Conservation (phyloP, 805 yeast genomes). For the Pichia cabralensis region DNA sequence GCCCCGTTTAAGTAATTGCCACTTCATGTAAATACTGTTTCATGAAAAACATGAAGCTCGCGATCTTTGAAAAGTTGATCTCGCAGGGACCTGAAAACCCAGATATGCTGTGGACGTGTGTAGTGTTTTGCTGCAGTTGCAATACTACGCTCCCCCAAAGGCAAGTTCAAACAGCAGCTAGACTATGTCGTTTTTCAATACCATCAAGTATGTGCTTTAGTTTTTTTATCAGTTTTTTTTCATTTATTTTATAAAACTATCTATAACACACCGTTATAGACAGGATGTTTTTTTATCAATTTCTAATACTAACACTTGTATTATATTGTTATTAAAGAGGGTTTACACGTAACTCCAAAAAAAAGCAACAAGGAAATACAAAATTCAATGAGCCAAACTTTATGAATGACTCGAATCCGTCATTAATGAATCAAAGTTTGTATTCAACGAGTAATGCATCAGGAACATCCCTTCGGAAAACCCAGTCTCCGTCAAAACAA, state of each 20-base stretch:
- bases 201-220: constrained; percentile 25
- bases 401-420: constrained; percentile 13
- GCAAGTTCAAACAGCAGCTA: neutral
- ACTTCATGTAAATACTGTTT: no score
- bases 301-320: constrained; percentile 1
- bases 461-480: constrained; percentile 35
- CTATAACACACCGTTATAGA: no score
- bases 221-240: no score
- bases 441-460: constrained; percentile 35
- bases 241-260: no score
- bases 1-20: no score
- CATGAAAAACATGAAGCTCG: no score
- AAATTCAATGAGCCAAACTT: constrained; percentile 14
- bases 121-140: no score
- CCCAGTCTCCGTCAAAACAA: constrained; percentile 37
- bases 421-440: constrained; percentile 15
- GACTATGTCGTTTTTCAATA: constrained; percentile 31
- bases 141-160: no score
- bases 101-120: no score
- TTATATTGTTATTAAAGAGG: constrained; percentile 29
- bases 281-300: no score
- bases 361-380: constrained; percentile 19
- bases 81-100: no score
- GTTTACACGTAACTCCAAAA: constrained; percentile 40
- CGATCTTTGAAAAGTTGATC: no score